phyloP scores from a whole-genome alignment of 2,329 filamentous ascomycete genomes.

The Phaeoacremonium minimum region DNA sequence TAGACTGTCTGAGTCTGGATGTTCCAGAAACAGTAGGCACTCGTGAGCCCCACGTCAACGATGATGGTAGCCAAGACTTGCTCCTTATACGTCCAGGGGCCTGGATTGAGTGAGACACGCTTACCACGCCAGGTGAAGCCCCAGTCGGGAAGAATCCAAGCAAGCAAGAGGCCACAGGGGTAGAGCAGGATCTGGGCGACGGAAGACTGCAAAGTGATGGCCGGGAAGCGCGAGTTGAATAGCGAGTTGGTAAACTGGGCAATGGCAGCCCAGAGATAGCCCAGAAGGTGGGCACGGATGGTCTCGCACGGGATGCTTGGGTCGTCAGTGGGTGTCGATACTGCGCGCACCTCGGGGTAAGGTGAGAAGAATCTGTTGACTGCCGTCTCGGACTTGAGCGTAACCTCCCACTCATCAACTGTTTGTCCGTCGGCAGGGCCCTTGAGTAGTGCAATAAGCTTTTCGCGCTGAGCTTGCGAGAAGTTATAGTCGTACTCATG shows the following conservation, averaged over 20 bases:
- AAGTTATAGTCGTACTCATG: too few relatives aligned
- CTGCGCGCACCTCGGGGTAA: conserved; percentile 6
- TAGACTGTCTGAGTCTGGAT: neutral
- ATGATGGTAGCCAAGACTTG: conserved; percentile 56
- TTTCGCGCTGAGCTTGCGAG: too few relatives aligned
- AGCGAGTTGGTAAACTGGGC: conserved; percentile 4
- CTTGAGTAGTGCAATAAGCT: too few relatives aligned
- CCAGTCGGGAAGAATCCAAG: conserved; percentile 32
- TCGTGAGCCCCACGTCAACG: conserved; percentile 47
- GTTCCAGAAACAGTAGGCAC: conserved; percentile 4
- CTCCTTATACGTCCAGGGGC: conserved; percentile 56
- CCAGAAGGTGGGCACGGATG: conserved; percentile 1
- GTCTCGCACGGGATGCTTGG: neutral
- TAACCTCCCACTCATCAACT: too few relatives aligned
- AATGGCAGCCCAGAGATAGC: conserved; percentile 1
- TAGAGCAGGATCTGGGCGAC: conserved; percentile 8
- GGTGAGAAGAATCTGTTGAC: conserved; percentile 6
- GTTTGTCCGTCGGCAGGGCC: too few relatives aligned
- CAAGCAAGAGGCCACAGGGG: conserved; percentile 42
- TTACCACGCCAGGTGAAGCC: neutral
- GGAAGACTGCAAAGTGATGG: conserved; percentile 6
- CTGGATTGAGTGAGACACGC: conserved; percentile 42
- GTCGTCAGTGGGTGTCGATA: neutral
- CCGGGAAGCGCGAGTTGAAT: conserved; percentile 7
- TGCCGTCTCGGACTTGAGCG: too few relatives aligned